Evolutionary conservation across 2,329 filamentous ascomycete species (phyloP).

Genomic region (Diaporthe humulicola): DNA sequence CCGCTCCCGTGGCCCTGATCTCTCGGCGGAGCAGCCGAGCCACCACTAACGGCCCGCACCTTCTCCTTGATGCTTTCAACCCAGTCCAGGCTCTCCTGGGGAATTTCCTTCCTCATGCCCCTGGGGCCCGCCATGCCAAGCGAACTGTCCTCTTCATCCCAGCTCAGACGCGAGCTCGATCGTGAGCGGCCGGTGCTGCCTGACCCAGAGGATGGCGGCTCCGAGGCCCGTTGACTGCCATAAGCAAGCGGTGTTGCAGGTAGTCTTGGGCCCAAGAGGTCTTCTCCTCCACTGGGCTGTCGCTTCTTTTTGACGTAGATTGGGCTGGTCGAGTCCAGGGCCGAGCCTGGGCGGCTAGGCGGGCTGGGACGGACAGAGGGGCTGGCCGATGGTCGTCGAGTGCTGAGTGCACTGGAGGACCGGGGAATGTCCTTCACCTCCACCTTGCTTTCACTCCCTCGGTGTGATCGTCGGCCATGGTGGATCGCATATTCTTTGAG

Average conservation of each 20-base stretch:
- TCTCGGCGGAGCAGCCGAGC: slow-evolving; percentile 45
- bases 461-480: slow-evolving; percentile 79
- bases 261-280: slow-evolving; percentile 41
- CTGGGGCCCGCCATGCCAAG: slow-evolving; percentile 80
- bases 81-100: slow-evolving; percentile 82
- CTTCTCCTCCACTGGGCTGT: slow-evolving; percentile 56
- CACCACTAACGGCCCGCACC: slow-evolving; percentile 78
- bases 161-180: slow-evolving; percentile 67
- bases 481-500: slow-evolving; percentile 93
- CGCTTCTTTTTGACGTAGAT: slow-evolving; percentile 69
- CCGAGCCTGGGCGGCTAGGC: slow-evolving; percentile 52
- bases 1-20: slow-evolving; percentile 43
- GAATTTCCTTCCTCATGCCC: slow-evolving; percentile 74
- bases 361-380: slow-evolving; percentile 53
- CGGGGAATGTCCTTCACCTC: slow-evolving; percentile 68
- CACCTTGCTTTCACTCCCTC: slow-evolving; percentile 63
- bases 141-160: slow-evolving; percentile 71
- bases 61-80: slow-evolving; percentile 87
- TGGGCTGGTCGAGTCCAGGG: slow-evolving; percentile 59
- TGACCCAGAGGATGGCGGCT: slow-evolving; percentile 61
- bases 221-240: slow-evolving; percentile 48
- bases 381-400: slow-evolving; percentile 42
- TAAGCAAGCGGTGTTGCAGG: slow-evolving; percentile 59
- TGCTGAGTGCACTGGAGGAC: slow-evolving; percentile 38
- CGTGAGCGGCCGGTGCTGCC: slow-evolving; percentile 54